Percentiles rank a stretch among this genome's conserved stretches.
Conservation (phyloP, 139 green algal genomes). For the Nannochloris sp. region DNA sequence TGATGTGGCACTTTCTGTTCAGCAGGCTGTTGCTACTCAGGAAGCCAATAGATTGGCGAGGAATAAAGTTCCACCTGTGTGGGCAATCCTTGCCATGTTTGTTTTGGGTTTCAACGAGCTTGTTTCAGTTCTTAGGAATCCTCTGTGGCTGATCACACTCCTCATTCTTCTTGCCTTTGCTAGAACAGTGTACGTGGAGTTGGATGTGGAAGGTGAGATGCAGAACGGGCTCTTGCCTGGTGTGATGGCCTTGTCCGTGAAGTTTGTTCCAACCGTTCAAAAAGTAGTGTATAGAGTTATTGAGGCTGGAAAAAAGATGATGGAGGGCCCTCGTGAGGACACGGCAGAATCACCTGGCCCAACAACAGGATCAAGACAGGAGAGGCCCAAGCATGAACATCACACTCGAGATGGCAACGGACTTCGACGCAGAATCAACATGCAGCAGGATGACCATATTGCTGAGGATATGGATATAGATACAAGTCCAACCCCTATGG, state of each 20-base stretch:
- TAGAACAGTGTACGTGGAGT: conserved; percentile 52
- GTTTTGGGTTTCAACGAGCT: conserved; percentile 90
- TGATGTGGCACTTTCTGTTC: conserved; percentile 49
- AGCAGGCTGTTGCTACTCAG: conserved; percentile 65
- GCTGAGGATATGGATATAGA: conserved; percentile 1
- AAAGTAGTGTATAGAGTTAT: background rate
- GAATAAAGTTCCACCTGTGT: conserved; percentile 67
- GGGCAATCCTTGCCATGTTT: conserved; percentile 79
- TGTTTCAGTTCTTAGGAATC: conserved; percentile 68
- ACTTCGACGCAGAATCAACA: background rate
- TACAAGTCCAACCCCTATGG: background rate
- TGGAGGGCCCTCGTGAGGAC: background rate
- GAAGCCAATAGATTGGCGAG: conserved; percentile 62
- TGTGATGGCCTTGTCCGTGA: conserved; percentile 34
- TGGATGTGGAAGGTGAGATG: conserved; percentile 82
- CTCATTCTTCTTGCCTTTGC: conserved; percentile 35
- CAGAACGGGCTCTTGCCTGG: conserved; percentile 52
- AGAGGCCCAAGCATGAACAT: background rate
- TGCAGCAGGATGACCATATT: background rate
- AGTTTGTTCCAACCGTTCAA: conserved; percentile 39
- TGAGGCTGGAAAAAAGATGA: conserved; percentile 1
- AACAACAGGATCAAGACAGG: background rate
- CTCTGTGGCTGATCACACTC: conserved; percentile 56
- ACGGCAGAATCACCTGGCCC: background rate
- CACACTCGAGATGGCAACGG: background rate